These are phyloP conservation scores for Pholiota adiposa DNA, from an alignment of 1,284 basidiomycete species.

Conservation along the genomic window DNA sequence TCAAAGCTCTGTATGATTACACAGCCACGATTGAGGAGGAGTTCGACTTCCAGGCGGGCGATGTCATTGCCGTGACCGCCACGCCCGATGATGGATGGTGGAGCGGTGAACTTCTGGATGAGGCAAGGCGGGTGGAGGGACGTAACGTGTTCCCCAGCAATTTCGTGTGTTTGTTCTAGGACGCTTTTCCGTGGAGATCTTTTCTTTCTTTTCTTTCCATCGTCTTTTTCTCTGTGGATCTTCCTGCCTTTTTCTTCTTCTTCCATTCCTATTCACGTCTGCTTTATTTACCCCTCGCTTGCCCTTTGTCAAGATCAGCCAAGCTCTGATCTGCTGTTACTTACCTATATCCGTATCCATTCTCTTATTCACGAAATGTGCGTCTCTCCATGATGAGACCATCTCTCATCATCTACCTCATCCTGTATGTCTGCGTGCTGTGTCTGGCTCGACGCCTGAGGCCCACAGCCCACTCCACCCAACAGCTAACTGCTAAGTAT, in stretches of 20 bases:
- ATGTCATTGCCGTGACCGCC: conserved; percentile 91
- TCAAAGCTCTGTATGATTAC: conserved; percentile 94
- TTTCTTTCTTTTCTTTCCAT: not conserved
- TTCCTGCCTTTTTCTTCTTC: not conserved
- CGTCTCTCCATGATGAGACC: not conserved
- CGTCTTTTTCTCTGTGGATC: not conserved
- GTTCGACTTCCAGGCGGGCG: conserved; percentile 89
- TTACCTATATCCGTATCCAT: not conserved
- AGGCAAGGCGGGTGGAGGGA: conserved; percentile 77
- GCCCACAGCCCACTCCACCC: not conserved
- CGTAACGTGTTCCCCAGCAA: conserved; percentile 93
- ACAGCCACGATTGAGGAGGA: conserved; percentile 85
- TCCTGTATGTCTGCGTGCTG: not conserved
- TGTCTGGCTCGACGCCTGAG: not conserved
- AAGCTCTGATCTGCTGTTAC: not conserved
- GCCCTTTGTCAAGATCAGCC: not conserved
- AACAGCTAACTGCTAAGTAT: not conserved
- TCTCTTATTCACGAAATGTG: not conserved
- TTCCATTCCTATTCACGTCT: not conserved
- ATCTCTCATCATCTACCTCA: not conserved
- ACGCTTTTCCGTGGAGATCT: not conserved
- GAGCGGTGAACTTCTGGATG: conserved; percentile 87
- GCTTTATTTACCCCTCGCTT: not conserved
- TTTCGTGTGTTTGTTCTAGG: conserved; percentile 77
- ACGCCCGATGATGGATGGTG: conserved; percentile 96